Evolutionary conservation across 441 rosid species (phyloP), one percentile per base, ranked within the genome.

Genomic region (Pelargonium myrrhifolium): DNA sequence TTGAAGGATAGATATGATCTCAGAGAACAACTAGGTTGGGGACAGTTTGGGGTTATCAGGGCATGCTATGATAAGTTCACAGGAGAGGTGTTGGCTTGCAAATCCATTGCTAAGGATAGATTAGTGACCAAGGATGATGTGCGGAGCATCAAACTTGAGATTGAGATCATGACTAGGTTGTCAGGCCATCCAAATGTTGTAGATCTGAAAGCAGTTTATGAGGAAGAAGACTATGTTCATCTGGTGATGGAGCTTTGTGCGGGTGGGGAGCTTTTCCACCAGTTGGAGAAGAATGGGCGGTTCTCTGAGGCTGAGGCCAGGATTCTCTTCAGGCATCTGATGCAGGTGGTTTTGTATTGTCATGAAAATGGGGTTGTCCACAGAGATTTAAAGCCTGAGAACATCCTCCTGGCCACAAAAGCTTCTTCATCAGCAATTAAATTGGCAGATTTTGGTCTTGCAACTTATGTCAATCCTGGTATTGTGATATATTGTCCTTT

Each of bases 161-260:
- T 87, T 43, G 92, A 85, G 74, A 83, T 87, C 72, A 83, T 87
- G 88, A 74, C 84, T 22, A 77, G 79, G 75, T 76, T 87, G 63
- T 87, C 92, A n/a, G 92, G 89, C 58, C 87, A 85, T 61, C 88
- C 88, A 37, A 83, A 87, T 76, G 88, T 83, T 39, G 92, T 87
- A 59, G 84, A 81, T 76, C 82, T 87, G 72, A 87, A 83, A 79
- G 89, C 83, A 24, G 92, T 85, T 61, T 83, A 85, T 65, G 92
- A 87, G 84, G 92, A 87, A 67, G 85, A 83, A 65, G 80, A 82
- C 51, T 76, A 68, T 53, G 83, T 87, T 40, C 92, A 87, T 68
- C 69, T 87, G 82, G 84, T 87, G 64, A 87, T 85, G 92, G 88
- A 87, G 77, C 86, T 87, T 69, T 87, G 92, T 67, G 89, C 89